phyloP scores from a whole-genome alignment of 2,329 filamentous ascomycete genomes.

The Fusarium clavum region DNA sequence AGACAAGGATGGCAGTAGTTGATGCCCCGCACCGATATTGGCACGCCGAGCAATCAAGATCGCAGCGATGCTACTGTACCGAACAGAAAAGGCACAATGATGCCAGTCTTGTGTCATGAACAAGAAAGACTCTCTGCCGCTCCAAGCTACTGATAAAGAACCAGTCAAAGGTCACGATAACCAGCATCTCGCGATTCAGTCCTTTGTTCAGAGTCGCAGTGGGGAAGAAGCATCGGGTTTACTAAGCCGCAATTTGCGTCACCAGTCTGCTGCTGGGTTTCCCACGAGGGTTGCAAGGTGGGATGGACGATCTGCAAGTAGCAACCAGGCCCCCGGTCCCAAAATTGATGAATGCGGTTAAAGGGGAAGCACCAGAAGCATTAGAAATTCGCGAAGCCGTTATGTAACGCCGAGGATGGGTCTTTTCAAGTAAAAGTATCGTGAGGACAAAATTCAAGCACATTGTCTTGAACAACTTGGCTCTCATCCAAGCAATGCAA shows the following conservation, averaged over 20 bases:
- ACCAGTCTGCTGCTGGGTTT: slow-evolving; percentile 35
- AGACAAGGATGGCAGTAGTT: slow-evolving; percentile 39
- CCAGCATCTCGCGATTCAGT: slow-evolving; percentile 14
- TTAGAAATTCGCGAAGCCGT: slow-evolving; percentile 15
- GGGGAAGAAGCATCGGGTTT: slow-evolving; percentile 11
- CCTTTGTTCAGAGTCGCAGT: slow-evolving; percentile 12
- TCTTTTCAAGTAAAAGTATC: slow-evolving; percentile 3
- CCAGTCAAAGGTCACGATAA: slow-evolving; percentile 25
- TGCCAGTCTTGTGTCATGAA: slow-evolving; percentile 47
- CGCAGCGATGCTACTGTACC: slow-evolving; percentile 25
- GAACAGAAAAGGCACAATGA: slow-evolving; percentile 39
- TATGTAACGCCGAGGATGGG: slow-evolving; percentile 4
- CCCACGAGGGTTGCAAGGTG: slow-evolving; percentile 38
- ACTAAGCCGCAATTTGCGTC: slow-evolving; percentile 40
- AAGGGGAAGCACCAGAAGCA: slow-evolving; percentile 33
- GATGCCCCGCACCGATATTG: slow-evolving; percentile 40
- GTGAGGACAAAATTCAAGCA: not conserved
- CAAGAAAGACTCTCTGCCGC: slow-evolving; percentile 19
- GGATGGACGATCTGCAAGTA: slow-evolving; percentile 46
- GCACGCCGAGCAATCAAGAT: slow-evolving; percentile 38
- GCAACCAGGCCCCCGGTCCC: slow-evolving; percentile 43
- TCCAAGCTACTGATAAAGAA: slow-evolving; percentile 23
- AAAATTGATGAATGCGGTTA: slow-evolving; percentile 38
- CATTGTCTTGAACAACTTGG: not conserved
- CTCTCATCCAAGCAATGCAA: not conserved